Conservation (phyloP, 805 yeast species). For the Candida rishiriensis region DNA sequence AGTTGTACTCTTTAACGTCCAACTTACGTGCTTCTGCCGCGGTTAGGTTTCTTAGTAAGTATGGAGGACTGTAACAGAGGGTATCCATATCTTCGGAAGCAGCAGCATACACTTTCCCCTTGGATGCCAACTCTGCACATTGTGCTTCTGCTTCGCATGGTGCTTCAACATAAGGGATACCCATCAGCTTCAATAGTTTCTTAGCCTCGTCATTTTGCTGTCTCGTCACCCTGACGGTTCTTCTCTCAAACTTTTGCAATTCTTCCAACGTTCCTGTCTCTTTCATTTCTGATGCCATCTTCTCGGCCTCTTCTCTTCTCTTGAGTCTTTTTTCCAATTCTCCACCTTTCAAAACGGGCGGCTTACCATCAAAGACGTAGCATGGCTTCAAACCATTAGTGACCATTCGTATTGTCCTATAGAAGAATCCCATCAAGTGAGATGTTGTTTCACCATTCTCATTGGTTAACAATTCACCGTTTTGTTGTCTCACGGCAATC, state of each 20-base stretch:
- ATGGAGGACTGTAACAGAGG: conserved; percentile 84
- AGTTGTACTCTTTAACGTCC: conserved; percentile 82
- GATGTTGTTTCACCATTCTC: conserved; percentile 91
- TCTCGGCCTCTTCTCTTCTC: conserved; percentile 78
- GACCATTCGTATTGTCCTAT: conserved; percentile 84
- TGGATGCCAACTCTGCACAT: conserved; percentile 87
- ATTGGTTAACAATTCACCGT: conserved; percentile 87
- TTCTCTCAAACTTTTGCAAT: conserved; percentile 67
- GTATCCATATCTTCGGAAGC: conserved; percentile 99
- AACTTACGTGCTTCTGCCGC: conserved; percentile 91
- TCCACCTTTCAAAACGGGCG: conserved; percentile 90
- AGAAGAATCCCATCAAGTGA: conserved; percentile 94
- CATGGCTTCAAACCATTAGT: conserved; percentile 95
- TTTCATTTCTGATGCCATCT: conserved; percentile 65
- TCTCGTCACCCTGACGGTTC: conserved; percentile 83
- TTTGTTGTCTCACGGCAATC: conserved; percentile 94
- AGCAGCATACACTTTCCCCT: conserved; percentile 92
- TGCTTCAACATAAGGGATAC: conserved; percentile 88
- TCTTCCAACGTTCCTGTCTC: conserved; percentile 82
- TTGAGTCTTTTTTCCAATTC: conserved; percentile 83
- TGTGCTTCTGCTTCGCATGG: conserved; percentile 99
- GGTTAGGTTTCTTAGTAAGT: conserved; percentile 79
- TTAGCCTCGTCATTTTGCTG: conserved; percentile 96
- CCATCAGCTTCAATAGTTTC: conserved; percentile 77
- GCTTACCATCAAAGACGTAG: conserved; percentile 96